A percentile compares a stretch with the other conserved stretches of the same genome.
Evolutionary conservation across 305 asterid species (phyloP).

Genomic region (Petunia hybrid): DNA sequence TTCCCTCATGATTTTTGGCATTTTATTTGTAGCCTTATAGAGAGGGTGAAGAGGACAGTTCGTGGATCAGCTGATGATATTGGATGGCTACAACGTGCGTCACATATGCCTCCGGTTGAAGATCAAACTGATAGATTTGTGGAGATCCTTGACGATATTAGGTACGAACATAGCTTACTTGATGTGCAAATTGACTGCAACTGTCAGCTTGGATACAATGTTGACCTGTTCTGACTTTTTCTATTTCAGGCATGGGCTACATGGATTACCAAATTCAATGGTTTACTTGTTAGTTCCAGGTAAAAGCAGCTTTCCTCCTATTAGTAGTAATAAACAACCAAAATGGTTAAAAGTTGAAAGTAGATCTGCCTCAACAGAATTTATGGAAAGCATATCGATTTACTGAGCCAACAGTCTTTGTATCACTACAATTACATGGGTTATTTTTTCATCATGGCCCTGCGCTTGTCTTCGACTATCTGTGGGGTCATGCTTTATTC

Average conservation of each 20-base stretch:
- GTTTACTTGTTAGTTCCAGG: conserved; percentile 98
- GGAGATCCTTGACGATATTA: conserved; percentile 81
- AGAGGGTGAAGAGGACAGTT: conserved; percentile 83
- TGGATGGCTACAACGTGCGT: conserved; percentile 83
- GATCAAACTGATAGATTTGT: conserved; percentile 81
- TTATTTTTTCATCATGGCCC: conserved; percentile 1
- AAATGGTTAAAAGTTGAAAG: conserved; percentile 6
- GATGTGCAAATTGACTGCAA: conserved; percentile 23
- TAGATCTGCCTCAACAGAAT: conserved; percentile 1
- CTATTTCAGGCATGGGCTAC: conserved; percentile 87
- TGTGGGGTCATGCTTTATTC: not conserved
- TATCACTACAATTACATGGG: not conserved
- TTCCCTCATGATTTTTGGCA: conserved; percentile 13
- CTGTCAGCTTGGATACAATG: not conserved
- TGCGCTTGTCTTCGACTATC: not conserved
- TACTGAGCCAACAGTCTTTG: not conserved
- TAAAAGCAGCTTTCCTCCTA: conserved; percentile 42
- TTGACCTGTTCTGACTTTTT: conserved; percentile 30
- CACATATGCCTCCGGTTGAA: conserved; percentile 85
- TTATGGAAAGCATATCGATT: conserved; percentile 6
- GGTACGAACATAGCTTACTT: conserved; percentile 47
- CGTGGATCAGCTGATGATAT: conserved; percentile 99
- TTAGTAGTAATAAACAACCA: conserved; percentile 38
- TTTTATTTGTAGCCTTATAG: conserved; percentile 64
- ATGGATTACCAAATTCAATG: conserved; percentile 78